Percentiles rank a stretch among this genome's conserved stretches.
phyloP scores from a whole-genome alignment of 1,284 basidiomycete genomes.

The Pseudozyma thailandica region DNA sequence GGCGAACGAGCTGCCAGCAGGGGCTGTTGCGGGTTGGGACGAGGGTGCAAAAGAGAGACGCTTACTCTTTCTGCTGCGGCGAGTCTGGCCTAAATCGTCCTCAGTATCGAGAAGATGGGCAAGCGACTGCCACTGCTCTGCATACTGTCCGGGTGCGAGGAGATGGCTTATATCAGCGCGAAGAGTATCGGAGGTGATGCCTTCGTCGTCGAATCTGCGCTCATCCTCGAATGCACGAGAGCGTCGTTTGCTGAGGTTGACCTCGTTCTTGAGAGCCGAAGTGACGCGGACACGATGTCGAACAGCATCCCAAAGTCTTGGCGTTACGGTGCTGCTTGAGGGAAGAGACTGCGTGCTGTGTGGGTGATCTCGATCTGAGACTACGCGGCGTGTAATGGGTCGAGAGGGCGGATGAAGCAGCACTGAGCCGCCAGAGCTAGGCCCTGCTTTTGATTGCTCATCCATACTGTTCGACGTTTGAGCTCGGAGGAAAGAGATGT shows the following conservation, averaged over 20 bases:
- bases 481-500: neutral
- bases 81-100: conserved; percentile 5
- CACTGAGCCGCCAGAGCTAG: conserved; percentile 17
- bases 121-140: conserved; percentile 58
- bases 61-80: conserved; percentile 24
- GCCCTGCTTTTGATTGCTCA: conserved; percentile 4
- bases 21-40: neutral
- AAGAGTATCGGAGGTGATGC: conserved; percentile 50
- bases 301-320: conserved; percentile 43
- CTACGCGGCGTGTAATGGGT: conserved; percentile 38
- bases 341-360: conserved; percentile 40
- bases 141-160: conserved; percentile 42
- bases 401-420: conserved; percentile 21
- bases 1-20: neutral
- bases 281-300: conserved; percentile 43
- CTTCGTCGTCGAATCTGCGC: conserved; percentile 52
- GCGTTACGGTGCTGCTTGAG: conserved; percentile 17
- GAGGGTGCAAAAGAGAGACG: conserved; percentile 17
- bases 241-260: conserved; percentile 13
- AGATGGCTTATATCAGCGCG: conserved; percentile 31
- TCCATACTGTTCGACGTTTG: conserved; percentile 10
- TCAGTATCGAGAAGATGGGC: conserved; percentile 52
- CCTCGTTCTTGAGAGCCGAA: conserved; percentile 24
- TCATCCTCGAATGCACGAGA: conserved; percentile 37
- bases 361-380: conserved; percentile 38